Evolutionary conservation across 352 stramenopile species (phyloP).

Genomic region (Elongisporangium prolatum): DNA sequence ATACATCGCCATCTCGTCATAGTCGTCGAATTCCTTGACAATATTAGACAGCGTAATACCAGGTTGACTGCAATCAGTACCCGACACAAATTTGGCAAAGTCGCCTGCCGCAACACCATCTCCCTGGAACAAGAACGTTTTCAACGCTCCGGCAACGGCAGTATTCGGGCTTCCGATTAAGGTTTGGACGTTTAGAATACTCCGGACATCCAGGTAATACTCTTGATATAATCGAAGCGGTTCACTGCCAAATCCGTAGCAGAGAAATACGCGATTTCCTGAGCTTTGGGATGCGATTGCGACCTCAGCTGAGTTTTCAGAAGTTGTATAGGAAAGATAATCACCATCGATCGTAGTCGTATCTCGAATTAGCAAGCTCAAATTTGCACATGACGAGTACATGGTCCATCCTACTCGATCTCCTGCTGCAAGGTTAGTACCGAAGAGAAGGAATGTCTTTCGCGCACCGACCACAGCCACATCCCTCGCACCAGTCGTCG

Average conservation of each 20-base stretch:
- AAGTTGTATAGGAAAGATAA: constrained; percentile 39
- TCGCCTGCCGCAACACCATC: constrained; percentile 52
- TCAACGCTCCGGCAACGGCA: constrained; percentile 36
- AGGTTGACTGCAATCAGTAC: constrained; percentile 24
- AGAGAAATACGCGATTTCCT: constrained; percentile 49
- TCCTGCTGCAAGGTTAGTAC: constrained; percentile 31
- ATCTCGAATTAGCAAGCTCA: constrained; percentile 28
- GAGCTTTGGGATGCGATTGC: constrained; percentile 40
- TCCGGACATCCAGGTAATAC: constrained; percentile 58
- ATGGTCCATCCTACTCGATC: constrained; percentile 55
- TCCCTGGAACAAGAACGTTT: constrained; percentile 64
- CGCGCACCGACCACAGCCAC: constrained; percentile 35
- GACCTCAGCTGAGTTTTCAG: constrained; percentile 25
- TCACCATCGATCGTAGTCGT: constrained; percentile 27
- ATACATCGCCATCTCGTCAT: constrained; percentile 58
- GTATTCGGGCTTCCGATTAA: constrained; percentile 32
- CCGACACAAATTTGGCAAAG: constrained; percentile 57
- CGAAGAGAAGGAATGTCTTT: constrained; percentile 47
- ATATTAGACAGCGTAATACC: constrained; percentile 47
- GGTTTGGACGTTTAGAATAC: constrained; percentile 43
- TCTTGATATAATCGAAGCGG: constrained; percentile 42
- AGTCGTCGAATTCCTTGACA: constrained; percentile 63
- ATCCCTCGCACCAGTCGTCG: constrained; percentile 34
- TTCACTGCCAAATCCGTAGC: constrained; percentile 59
- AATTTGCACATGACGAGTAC: constrained; percentile 23